Conservation (phyloP, 2,329 filamentous ascomycete genomes). For the Fusarium sp. region DNA sequence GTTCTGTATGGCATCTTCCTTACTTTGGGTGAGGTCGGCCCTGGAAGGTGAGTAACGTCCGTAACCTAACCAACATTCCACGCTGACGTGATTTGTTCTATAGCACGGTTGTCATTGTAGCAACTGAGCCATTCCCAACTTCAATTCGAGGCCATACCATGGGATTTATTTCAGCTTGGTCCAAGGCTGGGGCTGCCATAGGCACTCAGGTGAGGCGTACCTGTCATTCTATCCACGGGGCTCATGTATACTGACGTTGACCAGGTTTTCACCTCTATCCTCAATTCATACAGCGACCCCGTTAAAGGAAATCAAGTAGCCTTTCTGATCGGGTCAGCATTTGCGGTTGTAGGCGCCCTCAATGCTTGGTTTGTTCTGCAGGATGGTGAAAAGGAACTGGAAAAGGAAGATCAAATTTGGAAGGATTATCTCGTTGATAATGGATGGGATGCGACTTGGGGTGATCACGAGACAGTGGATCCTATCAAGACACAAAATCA, state of each 20-base stretch:
- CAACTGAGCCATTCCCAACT: constrained; percentile 11
- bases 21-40: background rate
- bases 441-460: constrained; percentile 3
- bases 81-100: fast-evolving
- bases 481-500: background rate
- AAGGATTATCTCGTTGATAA: background rate
- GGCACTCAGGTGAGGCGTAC: background rate
- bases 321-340: background rate
- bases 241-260: background rate
- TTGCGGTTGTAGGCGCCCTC: background rate
- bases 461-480: background rate
- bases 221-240: fast-evolving
- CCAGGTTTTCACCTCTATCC: background rate
- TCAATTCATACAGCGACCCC: background rate
- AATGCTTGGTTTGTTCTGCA: constrained; percentile 13
- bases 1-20: background rate
- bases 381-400: background rate
- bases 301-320: constrained; percentile 4
- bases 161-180: constrained; percentile 1
- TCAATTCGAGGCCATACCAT: background rate
- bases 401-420: constrained; percentile 12
- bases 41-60: background rate
- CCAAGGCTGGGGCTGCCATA: constrained; percentile 7
- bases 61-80: fast-evolving
- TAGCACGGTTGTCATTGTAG: background rate